phyloP scores from a whole-genome alignment of 2,329 filamentous ascomycete genomes.

The Xylariomycetidae sp. region DNA sequence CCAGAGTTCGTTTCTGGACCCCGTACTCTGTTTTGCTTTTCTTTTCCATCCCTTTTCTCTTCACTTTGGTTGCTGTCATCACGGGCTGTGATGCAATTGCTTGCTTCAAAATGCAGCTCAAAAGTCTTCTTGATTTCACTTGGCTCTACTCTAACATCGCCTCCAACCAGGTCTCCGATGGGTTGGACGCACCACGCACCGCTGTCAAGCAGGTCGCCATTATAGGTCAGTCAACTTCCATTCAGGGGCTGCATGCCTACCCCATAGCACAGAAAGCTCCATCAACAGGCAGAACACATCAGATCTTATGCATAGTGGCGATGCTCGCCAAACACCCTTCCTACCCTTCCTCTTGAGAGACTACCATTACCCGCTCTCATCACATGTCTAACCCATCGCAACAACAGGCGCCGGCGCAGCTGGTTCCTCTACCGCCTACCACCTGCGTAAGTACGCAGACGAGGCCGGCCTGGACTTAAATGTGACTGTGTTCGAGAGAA shows the following conservation, averaged over 20 bases:
- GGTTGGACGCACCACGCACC: slow-evolving; percentile 32
- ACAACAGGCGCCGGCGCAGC: slow-evolving; percentile 75
- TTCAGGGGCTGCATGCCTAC: no score
- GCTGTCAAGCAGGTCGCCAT: slow-evolving; percentile 55
- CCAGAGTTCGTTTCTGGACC: no score
- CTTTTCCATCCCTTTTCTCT: slow-evolving; percentile 2
- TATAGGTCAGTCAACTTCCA: slow-evolving; percentile 49
- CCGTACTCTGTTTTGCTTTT: no score
- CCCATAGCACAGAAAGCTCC: no score
- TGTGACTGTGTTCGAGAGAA: slow-evolving; percentile 83
- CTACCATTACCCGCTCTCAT: not conserved
- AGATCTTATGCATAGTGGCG: no score
- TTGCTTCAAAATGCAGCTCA: not conserved
- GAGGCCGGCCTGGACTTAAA: slow-evolving; percentile 57
- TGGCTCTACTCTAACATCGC: slow-evolving; percentile 43
- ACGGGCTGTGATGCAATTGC: no score
- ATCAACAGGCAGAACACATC: no score
- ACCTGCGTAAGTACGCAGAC: slow-evolving; percentile 66
- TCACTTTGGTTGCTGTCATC: slow-evolving; percentile 4
- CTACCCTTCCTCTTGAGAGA: not conserved
- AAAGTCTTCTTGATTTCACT: slow-evolving; percentile 27
- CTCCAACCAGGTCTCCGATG: slow-evolving; percentile 46
- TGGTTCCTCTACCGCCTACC: slow-evolving; percentile 81
- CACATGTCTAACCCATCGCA: slow-evolving; percentile 1
- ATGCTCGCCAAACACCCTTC: not conserved